Evolutionary conservation across 2,329 filamentous ascomycete genomes (phyloP), one percentile per base, ranked within the genome.

Genomic region (Myotisia sp.): DNA sequence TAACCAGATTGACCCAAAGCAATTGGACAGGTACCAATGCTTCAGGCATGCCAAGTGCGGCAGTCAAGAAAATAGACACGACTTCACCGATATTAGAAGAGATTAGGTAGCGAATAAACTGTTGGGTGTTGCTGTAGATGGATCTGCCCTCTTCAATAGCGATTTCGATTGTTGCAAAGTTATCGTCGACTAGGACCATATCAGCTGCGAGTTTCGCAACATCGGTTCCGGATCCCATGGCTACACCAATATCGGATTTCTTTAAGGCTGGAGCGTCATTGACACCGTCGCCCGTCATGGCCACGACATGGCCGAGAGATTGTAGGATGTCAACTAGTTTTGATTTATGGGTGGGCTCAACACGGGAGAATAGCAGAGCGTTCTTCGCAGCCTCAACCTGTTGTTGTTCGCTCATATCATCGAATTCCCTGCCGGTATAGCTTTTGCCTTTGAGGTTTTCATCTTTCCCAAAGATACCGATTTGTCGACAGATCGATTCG

Each of bases 101-200:
- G 57, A 98, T 98, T 41, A 98, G 72, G 58, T 98, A 98, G 32
- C 92, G 83, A 62, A 98, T 98, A 62, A 98, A 98, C 58, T 98
- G 90, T 56, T 98, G 90, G 4, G 90, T 98, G 69, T 98, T 98
- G 76, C 90, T 95, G 72, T 94, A 98, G 62, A 98, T 98, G 43
- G 86, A 86, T 42, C 90, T 80, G 35, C 90, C 90, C 62, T 98
- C 90, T 57, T 98, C 90, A 43, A 98, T 86, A 32, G 90, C 90
- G 37, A 84, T 70, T 56, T 93, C 83, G 47, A 98, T 98, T 3
- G 90, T 98, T 42, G 90, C 90, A 58, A 98, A 98, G 68, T 98
- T 98, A 63, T 94, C 85, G 62, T 98, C 92, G 17, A 86, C 83
- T 33, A 98, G 77, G 33, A 98, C 87, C 90, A 98, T 98, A 56